Conservation (phyloP, 164 flowering plant genomes). For the Houttuynia cordata region DNA sequence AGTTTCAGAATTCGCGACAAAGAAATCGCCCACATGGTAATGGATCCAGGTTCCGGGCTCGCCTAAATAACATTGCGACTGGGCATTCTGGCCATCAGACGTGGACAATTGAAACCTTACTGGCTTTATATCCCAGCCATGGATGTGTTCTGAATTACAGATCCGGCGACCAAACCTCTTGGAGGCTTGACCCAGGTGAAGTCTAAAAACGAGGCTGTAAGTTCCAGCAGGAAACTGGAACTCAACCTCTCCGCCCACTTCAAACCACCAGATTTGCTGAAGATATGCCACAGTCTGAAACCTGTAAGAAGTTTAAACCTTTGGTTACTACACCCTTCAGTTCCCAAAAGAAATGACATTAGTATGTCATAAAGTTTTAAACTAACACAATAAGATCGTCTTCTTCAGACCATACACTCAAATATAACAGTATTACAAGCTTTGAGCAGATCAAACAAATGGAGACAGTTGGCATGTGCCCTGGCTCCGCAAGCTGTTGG, state of each 20-base stretch:
- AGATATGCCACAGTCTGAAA: constrained; percentile 71
- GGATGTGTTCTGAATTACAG: constrained; percentile 49
- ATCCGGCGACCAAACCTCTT: constrained; percentile 62
- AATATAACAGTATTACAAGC: too few relatives aligned
- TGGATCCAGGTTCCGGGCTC: constrained; percentile 59
- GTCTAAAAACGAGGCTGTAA: constrained; percentile 61
- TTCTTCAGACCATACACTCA: too few relatives aligned
- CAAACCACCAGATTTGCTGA: constrained; percentile 87
- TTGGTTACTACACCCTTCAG: not conserved
- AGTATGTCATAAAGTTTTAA: too few relatives aligned
- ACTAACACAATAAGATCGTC: too few relatives aligned
- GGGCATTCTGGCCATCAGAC: constrained; percentile 53
- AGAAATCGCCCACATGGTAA: constrained; percentile 68
- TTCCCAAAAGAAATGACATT: too few relatives aligned
- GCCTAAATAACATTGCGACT: constrained; percentile 35
- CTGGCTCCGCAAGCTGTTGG: too few relatives aligned
- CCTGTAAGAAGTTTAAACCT: constrained; percentile 15
- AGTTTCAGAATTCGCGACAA: constrained; percentile 24
- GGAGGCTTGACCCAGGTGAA: constrained; percentile 54
- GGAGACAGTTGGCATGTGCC: too few relatives aligned
- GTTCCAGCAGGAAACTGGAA: constrained; percentile 61
- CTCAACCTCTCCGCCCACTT: constrained; percentile 66
- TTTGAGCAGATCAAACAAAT: too few relatives aligned
- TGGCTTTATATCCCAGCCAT: constrained; percentile 83
- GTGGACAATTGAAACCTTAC: constrained; percentile 53